Conservation (phyloP, 331 rosid genomes). For the Pyrus hybrid region DNA sequence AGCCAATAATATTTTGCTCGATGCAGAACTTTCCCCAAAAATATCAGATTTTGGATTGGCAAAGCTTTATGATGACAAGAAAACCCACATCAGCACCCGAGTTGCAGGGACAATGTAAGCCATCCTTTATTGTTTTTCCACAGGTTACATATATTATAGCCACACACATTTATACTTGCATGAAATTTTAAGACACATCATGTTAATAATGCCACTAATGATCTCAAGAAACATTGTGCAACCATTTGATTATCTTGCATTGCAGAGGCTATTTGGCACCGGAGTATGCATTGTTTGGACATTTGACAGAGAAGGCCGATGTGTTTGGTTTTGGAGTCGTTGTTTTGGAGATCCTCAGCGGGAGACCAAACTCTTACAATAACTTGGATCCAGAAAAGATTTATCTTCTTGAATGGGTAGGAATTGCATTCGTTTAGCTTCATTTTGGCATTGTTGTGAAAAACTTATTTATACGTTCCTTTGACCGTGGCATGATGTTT, state of each 20-base stretch:
- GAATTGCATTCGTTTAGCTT: background rate
- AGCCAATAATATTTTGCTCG: conserved; percentile 25
- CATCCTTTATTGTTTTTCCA: background rate
- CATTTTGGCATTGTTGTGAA: background rate
- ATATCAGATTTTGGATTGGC: conserved; percentile 28
- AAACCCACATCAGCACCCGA: conserved; percentile 25
- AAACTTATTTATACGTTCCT: background rate
- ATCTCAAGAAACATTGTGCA: background rate
- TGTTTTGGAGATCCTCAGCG: conserved; percentile 14
- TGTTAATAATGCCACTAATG: no score
- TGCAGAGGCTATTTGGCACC: conserved; percentile 21
- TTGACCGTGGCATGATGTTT: background rate
- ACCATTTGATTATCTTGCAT: background rate
- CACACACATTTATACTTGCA: no score
- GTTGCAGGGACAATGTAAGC: conserved; percentile 31
- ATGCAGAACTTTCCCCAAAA: conserved; percentile 14
- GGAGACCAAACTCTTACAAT: conserved; percentile 9
- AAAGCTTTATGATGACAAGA: conserved; percentile 20
- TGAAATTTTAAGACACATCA: no score
- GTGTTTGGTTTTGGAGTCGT: conserved; percentile 21
- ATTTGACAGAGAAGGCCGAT: conserved; percentile 21
- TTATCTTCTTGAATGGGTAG: conserved; percentile 19
- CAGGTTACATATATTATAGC: no score
- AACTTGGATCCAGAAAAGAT: background rate
- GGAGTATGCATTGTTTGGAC: conserved; percentile 17